Percentiles rank a stretch among this genome's conserved stretches.
Conservation (phyloP, 805 yeast genomes). For the Zygosaccharomyces pseudorouxii region DNA sequence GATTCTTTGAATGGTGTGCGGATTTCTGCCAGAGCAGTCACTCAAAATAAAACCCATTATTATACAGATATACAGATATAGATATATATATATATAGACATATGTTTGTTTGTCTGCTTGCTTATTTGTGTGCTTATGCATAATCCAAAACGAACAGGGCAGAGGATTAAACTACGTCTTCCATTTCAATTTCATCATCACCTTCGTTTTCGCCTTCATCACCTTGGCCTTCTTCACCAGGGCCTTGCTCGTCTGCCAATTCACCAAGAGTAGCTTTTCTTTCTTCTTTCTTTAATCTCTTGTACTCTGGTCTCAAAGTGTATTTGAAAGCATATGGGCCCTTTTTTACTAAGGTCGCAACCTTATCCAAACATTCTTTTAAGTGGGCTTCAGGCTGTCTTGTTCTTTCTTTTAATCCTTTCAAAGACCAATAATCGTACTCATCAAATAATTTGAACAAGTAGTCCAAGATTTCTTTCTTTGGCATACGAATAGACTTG, state of each 20-base stretch:
- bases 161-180: constrained; percentile 50
- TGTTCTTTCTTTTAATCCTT: constrained; percentile 89
- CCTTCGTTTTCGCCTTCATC: constrained; percentile 45
- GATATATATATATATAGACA: not conserved
- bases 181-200: constrained; percentile 69
- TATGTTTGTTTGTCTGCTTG: too few relatives aligned
- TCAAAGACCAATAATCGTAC: constrained; percentile 94
- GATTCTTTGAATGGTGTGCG: not conserved
- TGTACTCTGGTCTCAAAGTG: constrained; percentile 85
- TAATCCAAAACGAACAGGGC: not conserved
- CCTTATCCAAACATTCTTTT: constrained; percentile 83
- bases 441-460: constrained; percentile 88
- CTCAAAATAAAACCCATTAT: not conserved
- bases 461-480: constrained; percentile 82
- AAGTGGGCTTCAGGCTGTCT: constrained; percentile 92
- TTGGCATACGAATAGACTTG: constrained; percentile 90
- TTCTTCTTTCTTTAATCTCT: constrained; percentile 70
- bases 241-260: constrained; percentile 33
- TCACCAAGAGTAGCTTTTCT: constrained; percentile 62
- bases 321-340: constrained; percentile 96
- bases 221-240: constrained; percentile 11
- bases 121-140: not conserved
- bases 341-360: constrained; percentile 83
- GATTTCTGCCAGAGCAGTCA: not conserved
- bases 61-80: not conserved